Conservation (phyloP, 1,139 yeast genomes). For the Taphrina wiesneri region DNA sequence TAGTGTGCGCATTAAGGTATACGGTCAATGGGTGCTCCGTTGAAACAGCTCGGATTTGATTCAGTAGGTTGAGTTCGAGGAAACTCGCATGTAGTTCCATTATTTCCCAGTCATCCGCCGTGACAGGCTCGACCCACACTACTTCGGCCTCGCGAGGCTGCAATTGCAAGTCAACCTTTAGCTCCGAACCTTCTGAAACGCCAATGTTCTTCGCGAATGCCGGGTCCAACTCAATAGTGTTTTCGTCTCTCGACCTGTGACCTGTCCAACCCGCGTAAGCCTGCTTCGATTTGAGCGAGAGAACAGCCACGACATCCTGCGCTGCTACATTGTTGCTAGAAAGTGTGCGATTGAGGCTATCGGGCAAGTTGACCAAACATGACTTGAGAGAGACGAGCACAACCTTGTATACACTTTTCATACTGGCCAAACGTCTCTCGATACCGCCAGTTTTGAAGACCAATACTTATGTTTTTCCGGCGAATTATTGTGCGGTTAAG, state of each 20-base stretch:
- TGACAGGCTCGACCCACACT: constrained; percentile 74
- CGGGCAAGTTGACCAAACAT: constrained; percentile 63
- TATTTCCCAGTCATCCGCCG: constrained; percentile 83
- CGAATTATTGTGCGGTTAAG: too few species aligned
- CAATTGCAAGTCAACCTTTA: constrained; percentile 50
- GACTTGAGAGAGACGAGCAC: constrained; percentile 50
- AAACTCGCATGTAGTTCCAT: constrained; percentile 72
- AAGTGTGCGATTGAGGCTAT: constrained; percentile 53
- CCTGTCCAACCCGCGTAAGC: constrained; percentile 84
- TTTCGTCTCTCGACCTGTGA: constrained; percentile 49
- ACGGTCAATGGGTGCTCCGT: constrained; percentile 64
- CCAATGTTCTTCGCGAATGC: constrained; percentile 53
- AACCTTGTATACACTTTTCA: constrained; percentile 39
- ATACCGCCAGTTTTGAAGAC: too few species aligned
- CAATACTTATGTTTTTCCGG: too few species aligned
- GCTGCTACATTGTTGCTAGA: constrained; percentile 58
- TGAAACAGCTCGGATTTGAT: constrained; percentile 78
- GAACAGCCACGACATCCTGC: constrained; percentile 63
- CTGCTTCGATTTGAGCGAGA: constrained; percentile 46
- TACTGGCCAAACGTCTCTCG: not conserved
- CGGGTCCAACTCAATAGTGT: constrained; percentile 56
- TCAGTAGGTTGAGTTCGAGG: constrained; percentile 71
- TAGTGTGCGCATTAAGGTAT: constrained; percentile 62
- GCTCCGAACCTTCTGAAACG: constrained; percentile 51
- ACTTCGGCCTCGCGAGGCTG: constrained; percentile 57